Evolutionary conservation across 352 stramenopile genomes (phyloP).

Genomic region (Phytophthora aleatoria): DNA sequence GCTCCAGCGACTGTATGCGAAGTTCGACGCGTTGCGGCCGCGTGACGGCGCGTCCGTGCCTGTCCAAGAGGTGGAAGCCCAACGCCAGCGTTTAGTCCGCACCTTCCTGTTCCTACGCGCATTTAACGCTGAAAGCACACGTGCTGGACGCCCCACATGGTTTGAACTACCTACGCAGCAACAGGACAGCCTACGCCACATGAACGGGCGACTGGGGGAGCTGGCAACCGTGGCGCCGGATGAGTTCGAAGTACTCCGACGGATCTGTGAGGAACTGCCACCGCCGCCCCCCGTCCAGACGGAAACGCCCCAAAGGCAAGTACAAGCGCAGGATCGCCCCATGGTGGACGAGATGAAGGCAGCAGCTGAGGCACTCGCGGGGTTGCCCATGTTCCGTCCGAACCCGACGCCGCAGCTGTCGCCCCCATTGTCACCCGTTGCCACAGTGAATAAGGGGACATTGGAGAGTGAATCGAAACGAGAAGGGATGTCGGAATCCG

Average conservation of each 20-base stretch:
- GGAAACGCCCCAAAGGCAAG: not conserved
- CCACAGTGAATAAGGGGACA: conserved; percentile 3
- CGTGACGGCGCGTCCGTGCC: conserved; percentile 18
- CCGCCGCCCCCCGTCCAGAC: not conserved
- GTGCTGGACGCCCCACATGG: conserved; percentile 27
- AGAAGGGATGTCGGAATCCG: conserved; percentile 15
- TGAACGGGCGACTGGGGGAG: conserved; percentile 35
- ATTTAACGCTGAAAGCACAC: conserved; percentile 23
- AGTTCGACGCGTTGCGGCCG: conserved; percentile 30
- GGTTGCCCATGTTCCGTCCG: conserved; percentile 34
- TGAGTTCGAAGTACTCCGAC: conserved; percentile 27
- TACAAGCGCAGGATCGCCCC: conserved; percentile 3
- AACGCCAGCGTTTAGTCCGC: conserved; percentile 36
- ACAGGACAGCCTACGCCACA: conserved; percentile 28
- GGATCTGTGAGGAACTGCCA: conserved; percentile 24
- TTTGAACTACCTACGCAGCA: conserved; percentile 27
- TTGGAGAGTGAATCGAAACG: conserved; percentile 4
- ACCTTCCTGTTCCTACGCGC: conserved; percentile 35
- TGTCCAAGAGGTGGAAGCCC: conserved; percentile 28
- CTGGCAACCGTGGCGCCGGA: conserved; percentile 24
- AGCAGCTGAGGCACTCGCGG: conserved; percentile 38
- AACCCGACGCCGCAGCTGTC: conserved; percentile 12
- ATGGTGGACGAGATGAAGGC: conserved; percentile 42
- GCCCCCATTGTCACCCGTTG: conserved; percentile 24
- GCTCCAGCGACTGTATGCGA: conserved; percentile 17